phyloP scores from a whole-genome alignment of 768 basidiomycete genomes.

The Daedaleopsis nitida region DNA sequence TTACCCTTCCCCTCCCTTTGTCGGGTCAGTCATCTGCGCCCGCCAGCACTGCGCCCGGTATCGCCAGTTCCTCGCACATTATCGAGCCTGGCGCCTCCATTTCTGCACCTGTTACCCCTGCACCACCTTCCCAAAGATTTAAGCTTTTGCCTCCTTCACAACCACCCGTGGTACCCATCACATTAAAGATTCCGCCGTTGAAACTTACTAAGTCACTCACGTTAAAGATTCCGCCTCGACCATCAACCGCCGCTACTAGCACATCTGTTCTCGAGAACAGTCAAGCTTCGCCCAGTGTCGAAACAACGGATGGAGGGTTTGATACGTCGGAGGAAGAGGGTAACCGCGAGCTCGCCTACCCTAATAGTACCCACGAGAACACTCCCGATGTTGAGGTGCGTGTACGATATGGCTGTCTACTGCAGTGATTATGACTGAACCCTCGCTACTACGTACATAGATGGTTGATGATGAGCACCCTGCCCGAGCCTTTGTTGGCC shows the following conservation, averaged over 20 bases:
- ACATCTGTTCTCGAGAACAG: not conserved
- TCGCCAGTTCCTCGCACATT: not conserved
- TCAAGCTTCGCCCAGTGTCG: too few relatives aligned
- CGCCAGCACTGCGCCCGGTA: not conserved
- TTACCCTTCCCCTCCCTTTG: too few relatives aligned
- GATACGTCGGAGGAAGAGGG: slow-evolving; percentile 10
- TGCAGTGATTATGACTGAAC: slow-evolving; percentile 1
- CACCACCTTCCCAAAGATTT: not conserved
- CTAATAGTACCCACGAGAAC: slow-evolving; percentile 3
- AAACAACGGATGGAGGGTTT: too few relatives aligned
- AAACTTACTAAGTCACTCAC: not conserved
- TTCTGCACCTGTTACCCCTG: not conserved
- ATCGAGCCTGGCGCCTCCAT: not conserved
- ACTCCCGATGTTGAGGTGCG: slow-evolving; percentile 15
- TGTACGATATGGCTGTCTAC: not conserved
- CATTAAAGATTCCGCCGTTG: not conserved
- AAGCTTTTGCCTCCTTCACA: not conserved
- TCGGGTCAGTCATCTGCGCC: not conserved
- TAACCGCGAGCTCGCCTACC: slow-evolving; percentile 6
- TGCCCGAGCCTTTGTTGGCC: not conserved
- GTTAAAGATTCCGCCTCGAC: not conserved
- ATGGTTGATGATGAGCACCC: not conserved
- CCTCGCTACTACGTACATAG: not conserved
- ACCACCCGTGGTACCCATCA: too few relatives aligned
- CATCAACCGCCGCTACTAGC: not conserved